Evolutionary conservation across 305 asterid genomes (phyloP).

Genomic region (Lippia alba): DNA sequence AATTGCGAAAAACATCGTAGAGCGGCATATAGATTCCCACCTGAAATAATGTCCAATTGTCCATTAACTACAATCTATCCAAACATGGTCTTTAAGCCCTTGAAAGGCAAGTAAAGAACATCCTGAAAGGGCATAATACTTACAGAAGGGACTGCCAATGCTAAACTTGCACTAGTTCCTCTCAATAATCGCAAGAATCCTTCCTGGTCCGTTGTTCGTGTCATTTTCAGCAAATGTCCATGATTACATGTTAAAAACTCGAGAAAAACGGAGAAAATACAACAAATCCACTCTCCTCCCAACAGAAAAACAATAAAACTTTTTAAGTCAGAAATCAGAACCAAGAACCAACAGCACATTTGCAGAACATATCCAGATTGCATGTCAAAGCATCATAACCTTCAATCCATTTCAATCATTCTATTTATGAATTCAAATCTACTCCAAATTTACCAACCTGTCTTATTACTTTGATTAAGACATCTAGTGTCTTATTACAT

Average conservation of each 20-base stretch:
- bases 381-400: conserved; percentile 10
- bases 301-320: neutral
- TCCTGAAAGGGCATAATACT: conserved; percentile 2
- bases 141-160: conserved; percentile 83
- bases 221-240: neutral
- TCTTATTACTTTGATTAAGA: conserved; percentile 64
- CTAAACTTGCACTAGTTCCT: conserved; percentile 89
- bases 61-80: neutral
- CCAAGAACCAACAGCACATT: neutral
- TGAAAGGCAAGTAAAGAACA: conserved; percentile 25
- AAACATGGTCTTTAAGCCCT: conserved; percentile 20
- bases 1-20: conserved; percentile 78
- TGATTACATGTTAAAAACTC: neutral
- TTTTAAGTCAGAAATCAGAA: conserved; percentile 16
- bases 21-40: conserved; percentile 94
- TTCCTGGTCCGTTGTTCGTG: conserved; percentile 57
- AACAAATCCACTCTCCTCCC: neutral
- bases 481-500: conserved; percentile 76
- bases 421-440: conserved; percentile 1
- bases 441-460: conserved; percentile 61
- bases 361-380: neutral
- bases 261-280: neutral
- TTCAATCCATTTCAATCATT: neutral
- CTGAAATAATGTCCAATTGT: conserved; percentile 35
- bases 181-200: conserved; percentile 81